A percentile compares a stretch with the other conserved stretches of the same genome.
Conservation (phyloP, 2,329 filamentous ascomycete species). For the Coniochaeta sp. region DNA sequence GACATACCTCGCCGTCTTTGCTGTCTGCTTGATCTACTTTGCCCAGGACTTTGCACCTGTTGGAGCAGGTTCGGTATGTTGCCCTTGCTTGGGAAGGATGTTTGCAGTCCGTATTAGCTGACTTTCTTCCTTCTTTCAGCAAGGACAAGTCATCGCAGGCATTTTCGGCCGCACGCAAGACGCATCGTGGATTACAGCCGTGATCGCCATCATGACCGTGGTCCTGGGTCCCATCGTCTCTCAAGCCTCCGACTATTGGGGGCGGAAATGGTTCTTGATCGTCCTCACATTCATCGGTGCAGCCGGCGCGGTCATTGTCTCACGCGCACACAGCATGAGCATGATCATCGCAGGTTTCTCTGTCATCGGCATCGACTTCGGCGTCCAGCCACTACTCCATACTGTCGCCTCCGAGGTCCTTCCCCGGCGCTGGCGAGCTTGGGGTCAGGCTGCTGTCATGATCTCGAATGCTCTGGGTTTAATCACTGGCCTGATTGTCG, state of each 20-base stretch:
- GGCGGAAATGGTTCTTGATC: conserved; percentile 33
- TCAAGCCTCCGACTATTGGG: conserved; percentile 34
- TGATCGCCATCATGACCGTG: conserved; percentile 28
- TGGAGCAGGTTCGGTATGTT: conserved; percentile 25
- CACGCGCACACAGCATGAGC: conserved; percentile 24
- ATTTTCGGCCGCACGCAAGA: conserved; percentile 16
- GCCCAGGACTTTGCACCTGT: conserved; percentile 26
- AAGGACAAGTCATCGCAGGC: conserved; percentile 23
- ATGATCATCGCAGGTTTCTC: conserved; percentile 29
- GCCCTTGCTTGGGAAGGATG: no score
- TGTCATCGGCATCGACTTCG: conserved; percentile 27
- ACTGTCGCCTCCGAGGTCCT: conserved; percentile 31
- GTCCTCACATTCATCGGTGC: conserved; percentile 23
- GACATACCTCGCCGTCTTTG: conserved; percentile 26
- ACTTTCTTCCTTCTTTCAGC: conserved; percentile 17
- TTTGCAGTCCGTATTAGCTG: background rate
- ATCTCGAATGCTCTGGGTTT: conserved; percentile 22
- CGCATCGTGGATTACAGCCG: conserved; percentile 25
- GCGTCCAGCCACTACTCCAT: conserved; percentile 30
- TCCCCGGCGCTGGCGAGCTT: conserved; percentile 26
- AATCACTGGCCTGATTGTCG: conserved; percentile 24
- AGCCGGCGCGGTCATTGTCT: conserved; percentile 28
- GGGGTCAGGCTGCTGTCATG: conserved; percentile 26
- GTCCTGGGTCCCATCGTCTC: conserved; percentile 28
- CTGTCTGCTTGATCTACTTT: conserved; percentile 28